Base-by-base conservation (phyloP, 192 early-diverging fungal species). In the Backusella tuberculispora region DNA sequence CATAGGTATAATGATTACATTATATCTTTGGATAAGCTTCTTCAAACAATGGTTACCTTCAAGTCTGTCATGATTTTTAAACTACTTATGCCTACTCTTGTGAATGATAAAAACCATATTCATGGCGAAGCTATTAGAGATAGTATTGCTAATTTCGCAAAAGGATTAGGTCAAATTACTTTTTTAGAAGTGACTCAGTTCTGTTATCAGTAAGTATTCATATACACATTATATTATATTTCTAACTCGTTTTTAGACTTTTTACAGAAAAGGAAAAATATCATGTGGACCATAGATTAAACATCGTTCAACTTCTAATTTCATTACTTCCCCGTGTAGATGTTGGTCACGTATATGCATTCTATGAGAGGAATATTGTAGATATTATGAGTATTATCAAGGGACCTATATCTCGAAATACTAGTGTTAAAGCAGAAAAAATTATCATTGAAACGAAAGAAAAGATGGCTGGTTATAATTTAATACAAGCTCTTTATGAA, bases 1-100 rank as follows among this genome's bases (percentile, higher is more conserved):
- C 56, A 6, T 70, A 86, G 85, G 26, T 84, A 84, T 43, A 84
- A 78, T 37, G 87, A 89, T 15, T 89, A 90, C 65, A 83, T 83
- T 29, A 68, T 78, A 6, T 79, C 83, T 2, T 83, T 92, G 43
- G 82, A 89, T 56, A 76, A 80, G n/a, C 74, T 93, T 0, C 60
- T 93, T 10, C 76, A 74, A 41, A 82, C 80, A 9, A 78, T 90
- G 69, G 83, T 81, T 10, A 70, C 65, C 2, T 78, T 85, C 1
- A 76, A 79, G 37, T 83, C 77, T 38, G 70, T 74, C 8, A 72
- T 56, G n/a, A 38, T 93, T 5, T 86, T 89, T 56, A 85, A 85
- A 63, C 63, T 81, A 1, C 73, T 92, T 14, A 75, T 89, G 41
- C 77, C 83, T 4, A 81, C 89, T 21, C 74, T 92, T 17, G 85